Conservation (phyloP, 1,284 basidiomycete genomes). For the Fomitopsis betulina region DNA sequence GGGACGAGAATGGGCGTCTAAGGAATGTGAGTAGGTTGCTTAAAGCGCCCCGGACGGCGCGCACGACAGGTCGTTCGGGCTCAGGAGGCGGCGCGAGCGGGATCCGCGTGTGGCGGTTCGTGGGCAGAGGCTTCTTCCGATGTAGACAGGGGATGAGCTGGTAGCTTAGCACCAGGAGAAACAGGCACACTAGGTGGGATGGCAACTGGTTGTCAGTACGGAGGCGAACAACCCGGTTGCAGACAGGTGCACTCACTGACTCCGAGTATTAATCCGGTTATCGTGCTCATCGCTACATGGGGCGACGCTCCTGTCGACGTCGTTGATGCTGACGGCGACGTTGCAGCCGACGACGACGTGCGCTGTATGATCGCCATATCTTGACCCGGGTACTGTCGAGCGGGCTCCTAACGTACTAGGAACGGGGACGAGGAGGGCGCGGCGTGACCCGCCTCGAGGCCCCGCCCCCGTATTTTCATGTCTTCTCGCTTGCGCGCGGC, state of each 20-base stretch:
- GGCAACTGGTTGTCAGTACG: not conserved
- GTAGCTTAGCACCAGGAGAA: slow-evolving; percentile 23
- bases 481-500: not conserved
- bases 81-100: slow-evolving; percentile 8
- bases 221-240: not conserved
- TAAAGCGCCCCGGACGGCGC: slow-evolving; percentile 1
- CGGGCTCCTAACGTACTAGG: not conserved
- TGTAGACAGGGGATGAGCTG: slow-evolving; percentile 22
- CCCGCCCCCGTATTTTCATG: not conserved
- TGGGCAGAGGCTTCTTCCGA: slow-evolving; percentile 6
- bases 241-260: slow-evolving; percentile 3
- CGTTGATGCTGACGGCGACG: not conserved
- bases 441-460: not conserved
- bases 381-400: not conserved
- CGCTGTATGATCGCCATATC: not conserved
- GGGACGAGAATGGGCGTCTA: not conserved
- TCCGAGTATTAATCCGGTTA: slow-evolving; percentile 6
- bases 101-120: slow-evolving; percentile 6
- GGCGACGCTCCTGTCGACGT: not conserved
- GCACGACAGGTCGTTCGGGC: slow-evolving; percentile 12
- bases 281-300: slow-evolving; percentile 4
- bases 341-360: not conserved
- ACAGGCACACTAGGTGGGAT: slow-evolving; percentile 9
- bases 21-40: not conserved
- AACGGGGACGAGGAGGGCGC: not conserved